Evolutionary conservation across 2,329 filamentous ascomycete genomes (phyloP).

Genomic region (Lachnellula hyalina): DNA sequence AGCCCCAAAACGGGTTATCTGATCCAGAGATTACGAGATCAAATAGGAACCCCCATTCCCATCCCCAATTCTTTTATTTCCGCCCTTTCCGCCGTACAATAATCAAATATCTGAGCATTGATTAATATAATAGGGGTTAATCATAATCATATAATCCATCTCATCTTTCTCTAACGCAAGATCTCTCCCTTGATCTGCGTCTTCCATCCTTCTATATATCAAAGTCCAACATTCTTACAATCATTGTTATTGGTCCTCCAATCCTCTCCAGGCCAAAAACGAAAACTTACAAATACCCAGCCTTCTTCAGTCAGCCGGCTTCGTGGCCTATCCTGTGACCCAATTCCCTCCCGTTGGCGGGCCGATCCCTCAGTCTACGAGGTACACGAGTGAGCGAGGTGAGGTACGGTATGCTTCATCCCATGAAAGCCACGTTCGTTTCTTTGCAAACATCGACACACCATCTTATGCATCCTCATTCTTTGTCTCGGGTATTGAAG

Average conservation of each 20-base stretch:
- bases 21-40: conserved; percentile 23
- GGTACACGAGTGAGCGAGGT: too few relatives aligned
- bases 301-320: too few relatives aligned
- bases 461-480: neutral
- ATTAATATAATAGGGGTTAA: neutral
- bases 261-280: too few relatives aligned
- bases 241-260: too few relatives aligned
- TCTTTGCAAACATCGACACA: neutral
- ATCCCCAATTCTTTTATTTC: neutral
- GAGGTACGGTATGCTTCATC: neutral
- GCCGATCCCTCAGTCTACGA: too few relatives aligned
- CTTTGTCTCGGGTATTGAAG: neutral
- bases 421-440: neutral
- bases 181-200: neutral
- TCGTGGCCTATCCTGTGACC: neutral
- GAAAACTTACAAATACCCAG: too few relatives aligned
- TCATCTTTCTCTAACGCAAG: neutral
- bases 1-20: conserved; percentile 15
- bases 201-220: neutral
- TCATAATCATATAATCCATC: neutral
- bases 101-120: neutral
- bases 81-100: too few relatives aligned
- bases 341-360: too few relatives aligned
- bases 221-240: too few relatives aligned
- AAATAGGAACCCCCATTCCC: neutral